Evolutionary conservation across 352 stramenopile genomes (phyloP), one percentile per base, ranked within the genome.

Genomic region (Phytophthora capsici): DNA sequence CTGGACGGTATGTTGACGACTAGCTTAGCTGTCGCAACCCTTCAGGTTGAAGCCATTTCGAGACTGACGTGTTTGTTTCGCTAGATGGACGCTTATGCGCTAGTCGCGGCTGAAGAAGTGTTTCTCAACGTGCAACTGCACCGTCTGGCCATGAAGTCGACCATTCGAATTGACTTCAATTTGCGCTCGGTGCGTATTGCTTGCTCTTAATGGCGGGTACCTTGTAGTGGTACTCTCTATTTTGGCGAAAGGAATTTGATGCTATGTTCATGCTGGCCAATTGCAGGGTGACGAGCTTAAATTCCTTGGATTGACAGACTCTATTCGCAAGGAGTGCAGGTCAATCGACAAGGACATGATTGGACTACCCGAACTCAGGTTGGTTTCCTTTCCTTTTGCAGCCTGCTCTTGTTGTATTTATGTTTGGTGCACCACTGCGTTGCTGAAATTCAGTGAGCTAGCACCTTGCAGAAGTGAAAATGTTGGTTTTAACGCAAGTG

Each of bases 141-240:
- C 49, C 75, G 75, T 25, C 57, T 90, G 22, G 56, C 78, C 13
- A 71, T 66, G 44, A 81, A 84, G 46, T 78, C 63, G 26, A 73
- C 71, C 16, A 85, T 90, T 34, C 82, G 81, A 12, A 73, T 90
- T 5, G 82, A 93, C 57, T 90, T 93, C 40, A 90, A 88, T 73
- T 73, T 90, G 25, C 72, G 63, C 19, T 82, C 73, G 59, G 82
- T 92, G 52, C 38, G 78, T 73, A 44, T 44, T 28, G 22, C 8
- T 40, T 48, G 25, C 13, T 36, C 14, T 66, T n/a, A 41, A n/a
- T 22, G 34, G 20, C 19, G 46, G 13, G 6, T 51, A 20, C 36
- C 32, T 25, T 43, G 30, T 6, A 9, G 16, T 25, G 23, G n/a
- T n/a, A n/a, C n/a, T 28, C 17, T 26, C 46, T 55, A 43, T 19